These are phyloP conservation scores for Eucalyptus erythrocorys DNA, from an alignment of 345 rosid species.

Conservation along the genomic window DNA sequence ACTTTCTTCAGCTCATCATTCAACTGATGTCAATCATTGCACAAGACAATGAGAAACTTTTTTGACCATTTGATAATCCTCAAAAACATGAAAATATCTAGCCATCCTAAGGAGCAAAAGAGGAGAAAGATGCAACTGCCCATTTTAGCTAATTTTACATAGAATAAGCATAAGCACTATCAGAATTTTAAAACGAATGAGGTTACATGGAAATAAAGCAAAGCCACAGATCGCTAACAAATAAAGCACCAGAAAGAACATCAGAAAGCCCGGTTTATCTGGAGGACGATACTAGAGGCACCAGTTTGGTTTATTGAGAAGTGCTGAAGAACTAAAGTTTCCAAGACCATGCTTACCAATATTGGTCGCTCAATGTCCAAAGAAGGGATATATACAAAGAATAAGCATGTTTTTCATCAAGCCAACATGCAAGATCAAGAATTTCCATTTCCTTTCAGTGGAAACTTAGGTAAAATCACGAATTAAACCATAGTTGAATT, in stretches of 20 bases:
- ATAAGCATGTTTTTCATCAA: background rate
- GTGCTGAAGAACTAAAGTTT: background rate
- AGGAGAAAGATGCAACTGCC: background rate
- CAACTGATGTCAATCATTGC: slow-evolving; percentile 6
- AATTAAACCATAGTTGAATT: background rate
- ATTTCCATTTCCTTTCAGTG: background rate
- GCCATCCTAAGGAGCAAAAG: background rate
- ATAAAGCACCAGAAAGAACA: background rate
- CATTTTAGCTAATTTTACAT: background rate
- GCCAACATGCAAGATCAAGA: background rate
- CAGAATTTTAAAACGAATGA: background rate
- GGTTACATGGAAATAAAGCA: background rate
- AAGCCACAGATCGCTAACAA: background rate
- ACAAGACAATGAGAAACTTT: background rate
- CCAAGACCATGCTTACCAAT: background rate
- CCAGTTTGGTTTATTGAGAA: background rate
- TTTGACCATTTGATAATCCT: background rate
- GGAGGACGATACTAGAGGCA: background rate
- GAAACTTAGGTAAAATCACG: background rate
- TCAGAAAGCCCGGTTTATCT: background rate
- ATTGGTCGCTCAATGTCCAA: background rate
- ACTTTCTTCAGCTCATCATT: slow-evolving; percentile 24
- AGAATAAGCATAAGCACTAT: background rate
- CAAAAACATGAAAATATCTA: background rate
- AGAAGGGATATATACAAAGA: background rate